A percentile compares a stretch with the other conserved stretches of the same genome.
Conservation (phyloP, 2,329 filamentous ascomycete species). For the Curvularia lunata region DNA sequence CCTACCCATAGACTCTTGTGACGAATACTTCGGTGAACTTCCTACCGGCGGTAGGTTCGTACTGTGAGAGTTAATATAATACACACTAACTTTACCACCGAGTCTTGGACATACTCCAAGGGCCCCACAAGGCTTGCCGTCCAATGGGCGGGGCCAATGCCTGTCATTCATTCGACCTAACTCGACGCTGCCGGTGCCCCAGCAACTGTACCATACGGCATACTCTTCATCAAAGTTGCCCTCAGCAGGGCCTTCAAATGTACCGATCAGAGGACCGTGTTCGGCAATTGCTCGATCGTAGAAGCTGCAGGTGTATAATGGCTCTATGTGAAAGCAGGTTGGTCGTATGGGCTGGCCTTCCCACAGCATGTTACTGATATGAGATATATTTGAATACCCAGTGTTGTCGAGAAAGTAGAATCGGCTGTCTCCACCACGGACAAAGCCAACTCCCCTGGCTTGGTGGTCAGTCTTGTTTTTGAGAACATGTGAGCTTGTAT, state of each 20-base stretch:
- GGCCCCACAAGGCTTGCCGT: background rate
- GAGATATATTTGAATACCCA: background rate
- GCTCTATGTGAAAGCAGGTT: slow-evolving; percentile 6
- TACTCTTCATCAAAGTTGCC: slow-evolving; percentile 8
- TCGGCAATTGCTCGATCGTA: slow-evolving; percentile 9
- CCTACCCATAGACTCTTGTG: background rate
- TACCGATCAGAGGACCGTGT: slow-evolving; percentile 13
- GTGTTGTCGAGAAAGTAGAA: slow-evolving; percentile 13
- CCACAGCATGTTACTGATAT: slow-evolving; percentile 5
- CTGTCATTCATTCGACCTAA: background rate
- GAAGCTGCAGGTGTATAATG: slow-evolving; percentile 12
- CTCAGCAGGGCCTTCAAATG: slow-evolving; percentile 8
- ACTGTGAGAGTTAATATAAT: background rate
- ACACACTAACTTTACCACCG: background rate
- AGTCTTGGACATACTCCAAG: background rate
- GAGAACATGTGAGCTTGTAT: background rate
- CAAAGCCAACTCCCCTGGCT: slow-evolving; percentile 2
- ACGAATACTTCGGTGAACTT: too few species aligned
- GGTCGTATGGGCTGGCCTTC: slow-evolving; percentile 14
- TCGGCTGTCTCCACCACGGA: slow-evolving; percentile 2
- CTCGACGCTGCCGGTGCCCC: background rate
- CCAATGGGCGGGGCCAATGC: background rate
- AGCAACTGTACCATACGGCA: slow-evolving; percentile 20
- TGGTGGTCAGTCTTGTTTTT: background rate
- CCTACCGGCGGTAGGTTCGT: too few species aligned